Evolutionary conservation across 768 basidiomycete genomes (phyloP), one percentile per base, ranked within the genome.

Genomic region (Leccinum sublutescens): DNA sequence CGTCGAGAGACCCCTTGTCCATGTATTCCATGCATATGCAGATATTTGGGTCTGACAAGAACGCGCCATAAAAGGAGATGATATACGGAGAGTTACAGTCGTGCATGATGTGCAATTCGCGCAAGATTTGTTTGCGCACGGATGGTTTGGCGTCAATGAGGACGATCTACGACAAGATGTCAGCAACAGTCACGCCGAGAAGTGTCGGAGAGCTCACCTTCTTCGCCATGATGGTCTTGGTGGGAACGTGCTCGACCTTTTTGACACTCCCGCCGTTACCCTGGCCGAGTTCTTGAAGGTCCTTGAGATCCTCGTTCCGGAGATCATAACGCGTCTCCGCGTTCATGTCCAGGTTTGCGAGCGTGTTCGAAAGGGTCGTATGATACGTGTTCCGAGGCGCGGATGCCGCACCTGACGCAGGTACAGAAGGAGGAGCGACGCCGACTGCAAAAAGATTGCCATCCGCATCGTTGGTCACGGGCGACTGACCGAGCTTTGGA

Each of bases 61-160:
- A 99, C 54, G 97, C 97, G 61, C 97, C 97, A 71, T 89, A 95
- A 79, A 98, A 99, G 0, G 92, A 95, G 67, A 99, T 91, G 72
- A 99, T 99, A 74, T 94, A 92, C 56, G 83, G 84, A 7, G 93
- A 95, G 64, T 89, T 82, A 76, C 96, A 98, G 75, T 97, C 91
- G 74, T 98, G 93, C 96, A 98, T 96, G 79, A 99, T 98, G 68
- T 98, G 96, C 64, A 99, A 79, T 72, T 99, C 97, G 54, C 97
- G 88, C 38, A 98, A 80, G 68, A 99, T 98, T 77, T 99, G 97
- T 73, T 98, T 99, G 62, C 95, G 83, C 33, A 98, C 93, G 2
- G 93, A 85, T 10, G 95, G 96, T 72, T 98, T 98, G 31, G 94
- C 95, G 76, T 96, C 94, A 73, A 97, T 96, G 61, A 95, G 85